These are phyloP conservation scores for Crithidia brevicula DNA, from an alignment of 208 protist genomes.

Conservation along the genomic window DNA sequence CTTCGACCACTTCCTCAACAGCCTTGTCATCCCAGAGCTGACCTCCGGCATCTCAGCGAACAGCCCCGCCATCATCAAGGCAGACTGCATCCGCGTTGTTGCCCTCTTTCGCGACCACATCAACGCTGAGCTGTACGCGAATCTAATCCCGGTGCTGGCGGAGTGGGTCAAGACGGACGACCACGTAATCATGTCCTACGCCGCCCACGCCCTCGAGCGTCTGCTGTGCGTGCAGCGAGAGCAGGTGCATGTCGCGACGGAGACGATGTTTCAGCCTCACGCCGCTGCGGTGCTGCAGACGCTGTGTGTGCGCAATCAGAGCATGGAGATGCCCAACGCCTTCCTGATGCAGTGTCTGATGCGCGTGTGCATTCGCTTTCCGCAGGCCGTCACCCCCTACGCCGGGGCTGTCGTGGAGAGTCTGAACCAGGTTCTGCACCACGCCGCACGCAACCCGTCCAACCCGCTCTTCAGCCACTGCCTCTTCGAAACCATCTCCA, in stretches of 20 bases:
- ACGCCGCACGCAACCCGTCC: constrained; percentile 89
- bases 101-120: constrained; percentile 94
- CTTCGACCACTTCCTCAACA: constrained; percentile 87
- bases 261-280: constrained; percentile 51
- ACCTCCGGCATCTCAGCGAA: constrained; percentile 38
- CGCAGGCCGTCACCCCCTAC: constrained; percentile 53
- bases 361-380: constrained; percentile 63
- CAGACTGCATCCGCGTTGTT: constrained; percentile 96
- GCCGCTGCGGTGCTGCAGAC: constrained; percentile 67
- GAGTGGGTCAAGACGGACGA: constrained; percentile 69
- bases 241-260: constrained; percentile 36
- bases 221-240: constrained; percentile 77
- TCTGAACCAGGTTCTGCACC: constrained; percentile 48
- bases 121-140: constrained; percentile 32
- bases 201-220: constrained; percentile 91
- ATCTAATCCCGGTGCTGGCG: constrained; percentile 74
- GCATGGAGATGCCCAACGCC: constrained; percentile 66
- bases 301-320: constrained; percentile 84
- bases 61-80: constrained; percentile 90
- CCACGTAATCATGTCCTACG: constrained; percentile 94
- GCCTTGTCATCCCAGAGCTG: constrained; percentile 92
- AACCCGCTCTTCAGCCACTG: constrained; percentile 97
- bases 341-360: constrained; percentile 95
- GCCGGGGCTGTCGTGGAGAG: constrained; percentile 59
- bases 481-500: constrained; percentile 96